Conservation (phyloP, 768 basidiomycete genomes). For the Auriculariales sp. region DNA sequence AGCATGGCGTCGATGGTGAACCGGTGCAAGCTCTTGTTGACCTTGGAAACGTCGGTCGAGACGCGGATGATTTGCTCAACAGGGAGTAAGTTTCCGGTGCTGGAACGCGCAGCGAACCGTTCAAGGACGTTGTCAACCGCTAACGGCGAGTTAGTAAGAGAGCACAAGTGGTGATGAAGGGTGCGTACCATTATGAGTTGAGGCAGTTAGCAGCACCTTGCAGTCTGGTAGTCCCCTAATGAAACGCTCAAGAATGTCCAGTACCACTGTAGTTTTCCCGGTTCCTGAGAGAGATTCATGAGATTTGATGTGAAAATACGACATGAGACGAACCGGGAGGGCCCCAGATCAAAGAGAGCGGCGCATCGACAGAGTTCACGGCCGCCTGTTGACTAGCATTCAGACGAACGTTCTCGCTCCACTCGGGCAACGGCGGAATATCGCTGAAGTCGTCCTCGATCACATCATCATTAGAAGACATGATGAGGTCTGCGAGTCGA, state of each 20-base stretch:
- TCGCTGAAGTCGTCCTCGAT: slow-evolving; percentile 9
- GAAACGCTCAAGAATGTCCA: slow-evolving; percentile 38
- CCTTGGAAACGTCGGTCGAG: slow-evolving; percentile 49
- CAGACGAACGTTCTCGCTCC: slow-evolving; percentile 14
- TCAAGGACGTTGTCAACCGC: slow-evolving; percentile 61
- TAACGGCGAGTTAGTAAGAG: slow-evolving; percentile 11
- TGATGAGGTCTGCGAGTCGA: slow-evolving; percentile 34
- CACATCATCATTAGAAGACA: not conserved
- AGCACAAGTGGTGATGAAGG: not conserved
- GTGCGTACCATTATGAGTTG: slow-evolving; percentile 46
- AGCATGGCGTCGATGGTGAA: slow-evolving; percentile 53
- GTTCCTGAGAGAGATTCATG: slow-evolving; percentile 29
- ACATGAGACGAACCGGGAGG: slow-evolving; percentile 33
- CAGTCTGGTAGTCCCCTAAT: slow-evolving; percentile 18
- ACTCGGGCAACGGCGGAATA: slow-evolving; percentile 6
- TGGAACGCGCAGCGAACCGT: slow-evolving; percentile 39
- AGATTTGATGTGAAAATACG: slow-evolving; percentile 2
- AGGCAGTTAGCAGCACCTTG: slow-evolving; percentile 56
- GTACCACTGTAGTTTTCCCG: slow-evolving; percentile 57
- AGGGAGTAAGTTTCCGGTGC: slow-evolving; percentile 24
- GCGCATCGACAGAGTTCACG: slow-evolving; percentile 27
- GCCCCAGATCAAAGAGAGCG: slow-evolving; percentile 50
- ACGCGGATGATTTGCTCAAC: slow-evolving; percentile 51
- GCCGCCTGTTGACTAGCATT: slow-evolving; percentile 44
- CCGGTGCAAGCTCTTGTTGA: slow-evolving; percentile 38